Conservation (phyloP, 495 filamentous ascomycete genomes). For the Penicillium salamii region DNA sequence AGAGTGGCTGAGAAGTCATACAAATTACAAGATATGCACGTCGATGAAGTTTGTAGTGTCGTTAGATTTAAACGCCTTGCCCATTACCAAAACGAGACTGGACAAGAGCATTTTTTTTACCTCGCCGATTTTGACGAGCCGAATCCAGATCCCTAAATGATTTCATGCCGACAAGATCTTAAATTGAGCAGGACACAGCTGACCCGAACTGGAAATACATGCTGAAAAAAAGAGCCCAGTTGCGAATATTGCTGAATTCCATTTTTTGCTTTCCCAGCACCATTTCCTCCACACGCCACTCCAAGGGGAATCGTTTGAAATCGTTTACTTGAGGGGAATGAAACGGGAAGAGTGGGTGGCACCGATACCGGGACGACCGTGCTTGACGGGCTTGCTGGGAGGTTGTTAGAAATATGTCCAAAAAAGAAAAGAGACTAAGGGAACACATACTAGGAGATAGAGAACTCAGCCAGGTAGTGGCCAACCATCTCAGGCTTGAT, state of each 20-base stretch:
- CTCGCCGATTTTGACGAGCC: constrained; percentile 17
- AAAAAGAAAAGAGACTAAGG: constrained; percentile 24
- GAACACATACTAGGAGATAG: constrained; percentile 91
- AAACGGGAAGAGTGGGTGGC: constrained; percentile 99
- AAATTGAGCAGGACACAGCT: constrained; percentile 50
- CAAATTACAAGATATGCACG: background rate
- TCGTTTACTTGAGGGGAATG: constrained; percentile 95
- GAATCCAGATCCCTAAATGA: constrained; percentile 16
- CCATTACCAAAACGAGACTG: constrained; percentile 15
- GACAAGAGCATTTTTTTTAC: constrained; percentile 19
- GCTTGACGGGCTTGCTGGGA: constrained; percentile 96
- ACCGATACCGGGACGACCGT: constrained; percentile 99
- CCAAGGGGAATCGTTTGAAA: constrained; percentile 41
- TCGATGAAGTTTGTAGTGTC: constrained; percentile 21
- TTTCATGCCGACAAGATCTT: constrained; percentile 49
- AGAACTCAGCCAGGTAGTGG: constrained; percentile 98
- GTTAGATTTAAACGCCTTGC: constrained; percentile 24
- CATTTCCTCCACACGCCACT: constrained; percentile 42
- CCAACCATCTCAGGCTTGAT: constrained; percentile 99
- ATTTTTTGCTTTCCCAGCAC: constrained; percentile 39
- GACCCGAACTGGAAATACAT: constrained; percentile 49
- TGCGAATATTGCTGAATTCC: constrained; percentile 31
- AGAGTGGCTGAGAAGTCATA: too few relatives aligned
- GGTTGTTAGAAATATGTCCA: constrained; percentile 30
- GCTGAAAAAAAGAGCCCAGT: constrained; percentile 40